Evolutionary conservation across 1,284 basidiomycete species (phyloP).

Genomic region (Flammula alnicola): DNA sequence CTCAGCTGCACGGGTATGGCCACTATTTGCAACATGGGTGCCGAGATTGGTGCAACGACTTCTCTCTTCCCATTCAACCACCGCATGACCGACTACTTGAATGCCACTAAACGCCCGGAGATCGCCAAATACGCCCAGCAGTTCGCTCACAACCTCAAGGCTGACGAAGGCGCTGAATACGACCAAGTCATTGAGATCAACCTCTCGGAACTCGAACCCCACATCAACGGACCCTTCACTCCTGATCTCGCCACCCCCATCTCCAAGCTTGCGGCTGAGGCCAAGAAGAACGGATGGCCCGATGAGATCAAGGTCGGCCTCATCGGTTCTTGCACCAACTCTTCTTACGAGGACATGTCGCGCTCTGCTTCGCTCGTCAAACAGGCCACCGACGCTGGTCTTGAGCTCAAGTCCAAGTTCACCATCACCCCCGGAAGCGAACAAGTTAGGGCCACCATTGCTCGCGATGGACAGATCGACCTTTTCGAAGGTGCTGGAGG

Average conservation of each 20-base stretch:
- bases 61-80: constrained; percentile 99
- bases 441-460: constrained; percentile 97
- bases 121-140: constrained; percentile 91
- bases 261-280: constrained; percentile 92
- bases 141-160: constrained; percentile 92
- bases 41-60: constrained; percentile 98
- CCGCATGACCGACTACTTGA: constrained; percentile 93
- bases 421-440: constrained; percentile 98
- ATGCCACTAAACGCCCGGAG: constrained; percentile 89
- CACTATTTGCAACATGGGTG: constrained; percentile 99
- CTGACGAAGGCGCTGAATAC: constrained; percentile 92
- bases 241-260: constrained; percentile 96
- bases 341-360: constrained; percentile 99
- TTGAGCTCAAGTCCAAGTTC: constrained; percentile 92
- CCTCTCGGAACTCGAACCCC: constrained; percentile 95
- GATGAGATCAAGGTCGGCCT: constrained; percentile 96
- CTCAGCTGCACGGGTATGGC: constrained; percentile 99
- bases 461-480: constrained; percentile 92
- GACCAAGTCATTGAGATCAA: constrained; percentile 96
- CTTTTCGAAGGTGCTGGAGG: constrained; percentile 90
- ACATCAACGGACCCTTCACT: constrained; percentile 99
- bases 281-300: constrained; percentile 97
- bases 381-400: constrained; percentile 87
- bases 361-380: constrained; percentile 94
- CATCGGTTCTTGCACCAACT: constrained; percentile 99